phyloP scores from a whole-genome alignment of 495 filamentous ascomycete genomes.

The Penicillium maclennaniae region DNA sequence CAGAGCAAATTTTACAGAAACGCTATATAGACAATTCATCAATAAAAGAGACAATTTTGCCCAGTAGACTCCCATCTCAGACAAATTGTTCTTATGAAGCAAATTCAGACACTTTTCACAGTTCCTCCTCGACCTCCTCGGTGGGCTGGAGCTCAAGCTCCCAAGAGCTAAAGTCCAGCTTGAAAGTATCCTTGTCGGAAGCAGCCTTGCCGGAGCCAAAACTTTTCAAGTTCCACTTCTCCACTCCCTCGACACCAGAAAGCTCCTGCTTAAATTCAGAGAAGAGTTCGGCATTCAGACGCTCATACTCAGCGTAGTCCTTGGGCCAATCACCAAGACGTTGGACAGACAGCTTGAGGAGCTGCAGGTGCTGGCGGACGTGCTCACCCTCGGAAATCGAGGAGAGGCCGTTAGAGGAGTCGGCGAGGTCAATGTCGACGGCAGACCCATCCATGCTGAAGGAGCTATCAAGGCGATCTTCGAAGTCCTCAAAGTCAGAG shows the following conservation, averaged over 20 bases:
- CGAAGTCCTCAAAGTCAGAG: constrained; percentile 28
- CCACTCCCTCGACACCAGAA: constrained; percentile 31
- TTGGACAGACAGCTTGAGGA: constrained; percentile 38
- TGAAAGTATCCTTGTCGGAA: constrained; percentile 15
- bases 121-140: constrained; percentile 21
- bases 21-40: not conserved
- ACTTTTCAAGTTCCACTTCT: constrained; percentile 37
- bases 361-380: constrained; percentile 34
- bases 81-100: not conserved
- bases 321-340: constrained; percentile 41
- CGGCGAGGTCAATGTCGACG: constrained; percentile 21
- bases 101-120: constrained; percentile 1
- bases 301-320: constrained; percentile 34
- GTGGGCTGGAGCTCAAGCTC: constrained; percentile 18
- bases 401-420: not conserved
- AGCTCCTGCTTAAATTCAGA: constrained; percentile 24
- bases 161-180: constrained; percentile 16
- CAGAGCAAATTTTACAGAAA: not conserved
- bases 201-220: constrained; percentile 32
- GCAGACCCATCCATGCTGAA: constrained; percentile 22
- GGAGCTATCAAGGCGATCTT: constrained; percentile 20
- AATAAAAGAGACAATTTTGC: not conserved
- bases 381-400: constrained; percentile 25
- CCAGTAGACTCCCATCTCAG: not conserved
- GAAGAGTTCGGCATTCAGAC: constrained; percentile 19